These are phyloP conservation scores for Alternaria sp. DNA, from an alignment of 2,329 filamentous ascomycete species.

Conservation along the genomic window DNA sequence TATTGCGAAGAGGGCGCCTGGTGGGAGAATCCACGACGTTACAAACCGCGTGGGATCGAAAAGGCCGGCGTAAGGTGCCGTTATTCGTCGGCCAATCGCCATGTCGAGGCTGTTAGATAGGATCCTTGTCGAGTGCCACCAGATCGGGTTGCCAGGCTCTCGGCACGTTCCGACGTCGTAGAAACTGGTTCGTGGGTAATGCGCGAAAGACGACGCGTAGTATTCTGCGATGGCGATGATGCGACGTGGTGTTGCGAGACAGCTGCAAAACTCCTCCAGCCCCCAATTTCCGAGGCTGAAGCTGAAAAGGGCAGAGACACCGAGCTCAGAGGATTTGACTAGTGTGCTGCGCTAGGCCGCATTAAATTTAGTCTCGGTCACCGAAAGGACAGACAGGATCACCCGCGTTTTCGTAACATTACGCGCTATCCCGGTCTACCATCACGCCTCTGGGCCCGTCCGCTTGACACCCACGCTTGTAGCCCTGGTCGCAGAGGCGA, in stretches of 20 bases:
- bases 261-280: constrained; percentile 10
- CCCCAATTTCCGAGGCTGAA: constrained; percentile 22
- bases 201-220: neutral
- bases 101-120: constrained; percentile 26
- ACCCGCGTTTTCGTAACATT: constrained; percentile 11
- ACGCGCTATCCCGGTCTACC: constrained; percentile 12
- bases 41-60: constrained; percentile 68
- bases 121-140: constrained; percentile 5
- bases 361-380: neutral
- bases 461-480: constrained; percentile 31
- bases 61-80: constrained; percentile 34
- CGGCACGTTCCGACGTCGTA: constrained; percentile 7
- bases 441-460: constrained; percentile 23
- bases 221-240: constrained; percentile 11
- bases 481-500: constrained; percentile 20
- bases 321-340: neutral
- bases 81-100: constrained; percentile 35
- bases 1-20: constrained; percentile 66
- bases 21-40: constrained; percentile 82
- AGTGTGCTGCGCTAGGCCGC: neutral
- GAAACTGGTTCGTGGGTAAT: neutral
- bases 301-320: constrained; percentile 17
- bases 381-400: neutral
- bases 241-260: constrained; percentile 16
- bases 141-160: neutral